Base-by-base conservation (phyloP, 2,329 filamentous ascomycete genomes). In the Cadophora malorum region DNA sequence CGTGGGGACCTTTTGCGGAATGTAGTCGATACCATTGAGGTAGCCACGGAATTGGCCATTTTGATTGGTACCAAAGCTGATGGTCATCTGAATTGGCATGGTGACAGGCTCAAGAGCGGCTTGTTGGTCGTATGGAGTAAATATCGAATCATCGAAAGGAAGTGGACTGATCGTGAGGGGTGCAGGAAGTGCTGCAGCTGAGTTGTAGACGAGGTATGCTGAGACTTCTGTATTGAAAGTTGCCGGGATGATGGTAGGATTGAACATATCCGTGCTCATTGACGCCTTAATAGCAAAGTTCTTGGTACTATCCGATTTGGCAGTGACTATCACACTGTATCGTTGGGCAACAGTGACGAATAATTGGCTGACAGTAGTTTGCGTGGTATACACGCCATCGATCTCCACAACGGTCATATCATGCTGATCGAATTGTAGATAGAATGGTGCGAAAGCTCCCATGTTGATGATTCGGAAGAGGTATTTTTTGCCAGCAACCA, bases 11-110 rank as follows among this genome's bases (percentile, higher is more conserved):
- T 92, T 91, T 56, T 91, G 92, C 0, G 80, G 66, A 2, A 86
- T 85, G 78, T 94, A 97, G 35, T 91, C 92, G 70, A 93, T 86
- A 78, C 92, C 89, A 82, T 95, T 94, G 80, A 92, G 87, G 79
- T 90, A 79, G 8, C 41, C 55, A 49, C 61, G 38, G 3, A 12
- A 47, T 66, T 65, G 65, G 14, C 60, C 49, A 23, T 63, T 67
- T 5, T 50, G 21, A 38, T 67, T 67, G 31, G 64, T 23, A 19
- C 67, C 67, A 45, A 69, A 67, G 31, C 47, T 55, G 23, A 64
- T 38, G 10, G 60, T 64, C 60, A 67, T 41, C 12, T 52, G 19
- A 33, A 67, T 59, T 21, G 52, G 28, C 41, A 31, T 52, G 6
- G 52, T 64, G 12, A 50, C 50, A 19, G 65, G 60, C 10, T 16